Conservation (phyloP, 805 yeast species). For the Metschnikowia vanudenii region DNA sequence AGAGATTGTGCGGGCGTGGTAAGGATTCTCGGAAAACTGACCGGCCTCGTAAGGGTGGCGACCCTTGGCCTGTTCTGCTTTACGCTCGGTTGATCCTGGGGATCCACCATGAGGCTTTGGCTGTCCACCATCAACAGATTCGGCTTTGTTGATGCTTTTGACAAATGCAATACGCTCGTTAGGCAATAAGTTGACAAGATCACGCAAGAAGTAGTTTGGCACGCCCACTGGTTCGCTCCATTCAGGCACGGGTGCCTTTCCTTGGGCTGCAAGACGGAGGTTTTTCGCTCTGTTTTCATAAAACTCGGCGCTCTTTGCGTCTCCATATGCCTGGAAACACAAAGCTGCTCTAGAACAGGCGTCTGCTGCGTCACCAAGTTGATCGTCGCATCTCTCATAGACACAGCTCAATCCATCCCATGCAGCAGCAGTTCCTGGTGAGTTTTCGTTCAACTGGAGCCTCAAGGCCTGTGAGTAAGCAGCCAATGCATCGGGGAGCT, state of each 20-base stretch:
- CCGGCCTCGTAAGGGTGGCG: slow-evolving; percentile 2
- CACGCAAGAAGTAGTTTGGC: slow-evolving; percentile 42
- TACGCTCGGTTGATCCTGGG: slow-evolving; percentile 4
- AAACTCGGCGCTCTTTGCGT: slow-evolving; percentile 38
- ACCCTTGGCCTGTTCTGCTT: slow-evolving; percentile 6
- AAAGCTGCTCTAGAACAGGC: slow-evolving; percentile 53
- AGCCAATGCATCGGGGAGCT: slow-evolving; percentile 62
- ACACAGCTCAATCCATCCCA: slow-evolving; percentile 67
- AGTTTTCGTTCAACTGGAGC: slow-evolving; percentile 46
- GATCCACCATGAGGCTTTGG: slow-evolving; percentile 7
- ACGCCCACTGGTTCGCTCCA: slow-evolving; percentile 49
- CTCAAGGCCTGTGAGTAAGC: slow-evolving; percentile 67
- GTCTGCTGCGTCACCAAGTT: slow-evolving; percentile 57
- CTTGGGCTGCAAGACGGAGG: slow-evolving; percentile 42
- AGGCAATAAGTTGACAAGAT: slow-evolving; percentile 42
- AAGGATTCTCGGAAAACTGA: slow-evolving; percentile 1
- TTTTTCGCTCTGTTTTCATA: slow-evolving; percentile 46
- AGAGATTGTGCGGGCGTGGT: background rate
- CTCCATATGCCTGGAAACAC: slow-evolving; percentile 49
- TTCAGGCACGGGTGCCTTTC: slow-evolving; percentile 45
- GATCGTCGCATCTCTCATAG: slow-evolving; percentile 62
- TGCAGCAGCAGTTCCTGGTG: slow-evolving; percentile 52
- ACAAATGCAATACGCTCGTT: slow-evolving; percentile 40
- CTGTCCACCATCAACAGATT: background rate
- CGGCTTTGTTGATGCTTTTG: slow-evolving; percentile 25